Evolutionary conservation across 192 early-diverging fungal genomes (phyloP).

Genomic region (Linnemannia zychae): DNA sequence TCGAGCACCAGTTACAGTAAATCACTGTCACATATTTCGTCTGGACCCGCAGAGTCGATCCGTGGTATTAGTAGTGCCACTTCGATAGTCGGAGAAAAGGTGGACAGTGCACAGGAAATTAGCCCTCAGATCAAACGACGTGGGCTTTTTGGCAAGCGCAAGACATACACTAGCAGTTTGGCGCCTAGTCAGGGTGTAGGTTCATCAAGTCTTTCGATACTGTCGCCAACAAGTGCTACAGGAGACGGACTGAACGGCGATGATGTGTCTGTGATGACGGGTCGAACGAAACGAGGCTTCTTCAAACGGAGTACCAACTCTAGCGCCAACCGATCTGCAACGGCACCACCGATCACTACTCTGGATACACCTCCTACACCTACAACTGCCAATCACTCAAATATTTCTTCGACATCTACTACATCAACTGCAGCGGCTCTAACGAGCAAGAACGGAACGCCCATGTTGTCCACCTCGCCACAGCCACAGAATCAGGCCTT

Average conservation of each 20-base stretch:
- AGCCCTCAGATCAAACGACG: constrained; percentile 26
- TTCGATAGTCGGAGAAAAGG: constrained; percentile 9
- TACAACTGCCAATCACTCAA: background rate
- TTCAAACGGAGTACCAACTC: constrained; percentile 30
- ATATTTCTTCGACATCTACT: constrained; percentile 10
- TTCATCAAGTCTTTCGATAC: background rate
- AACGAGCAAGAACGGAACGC: background rate
- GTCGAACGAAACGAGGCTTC: constrained; percentile 28
- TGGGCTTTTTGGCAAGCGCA: constrained; percentile 41
- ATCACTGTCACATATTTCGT: background rate
- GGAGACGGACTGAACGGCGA: constrained; percentile 5
- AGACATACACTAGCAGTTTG: background rate
- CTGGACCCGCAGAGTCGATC: background rate
- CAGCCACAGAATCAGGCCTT: constrained; percentile 14
- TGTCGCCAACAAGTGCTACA: background rate
- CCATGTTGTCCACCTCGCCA: background rate
- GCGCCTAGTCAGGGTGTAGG: background rate
- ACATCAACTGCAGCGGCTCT: background rate
- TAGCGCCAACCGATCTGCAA: background rate
- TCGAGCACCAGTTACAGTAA: constrained; percentile 25
- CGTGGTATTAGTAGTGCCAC: background rate
- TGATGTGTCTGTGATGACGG: constrained; percentile 10
- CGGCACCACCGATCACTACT: constrained; percentile 7
- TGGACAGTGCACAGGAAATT: constrained; percentile 14
- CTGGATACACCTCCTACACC: background rate